Evolutionary conservation across 129 eudicot species (phyloP).

Genomic region (Solidago caesia): DNA sequence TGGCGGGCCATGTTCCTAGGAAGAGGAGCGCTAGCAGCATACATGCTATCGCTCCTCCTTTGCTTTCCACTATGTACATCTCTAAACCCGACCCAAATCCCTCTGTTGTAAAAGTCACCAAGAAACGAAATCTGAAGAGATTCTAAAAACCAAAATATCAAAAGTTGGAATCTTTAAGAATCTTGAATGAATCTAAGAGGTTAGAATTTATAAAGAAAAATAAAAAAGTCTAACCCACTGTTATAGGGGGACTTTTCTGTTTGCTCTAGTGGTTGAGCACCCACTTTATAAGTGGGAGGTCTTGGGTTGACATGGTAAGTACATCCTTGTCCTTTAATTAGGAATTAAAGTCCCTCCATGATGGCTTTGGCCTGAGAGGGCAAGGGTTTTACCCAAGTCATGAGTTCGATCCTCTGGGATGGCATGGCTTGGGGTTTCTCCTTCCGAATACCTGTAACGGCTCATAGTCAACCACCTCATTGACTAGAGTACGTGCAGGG

Average conservation of each 20-base stretch:
- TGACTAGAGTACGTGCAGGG: no score
- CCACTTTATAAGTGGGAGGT: no score
- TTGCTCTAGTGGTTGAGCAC: no score
- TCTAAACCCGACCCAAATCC: not conserved
- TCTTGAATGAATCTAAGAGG: not conserved
- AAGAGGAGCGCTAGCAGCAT: constrained; percentile 10
- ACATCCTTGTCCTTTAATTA: no score
- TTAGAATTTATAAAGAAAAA: not conserved
- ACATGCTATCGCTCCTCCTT: constrained; percentile 16
- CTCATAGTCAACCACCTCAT: no score
- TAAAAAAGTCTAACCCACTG: constrained; percentile 26
- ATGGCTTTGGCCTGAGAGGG: no score
- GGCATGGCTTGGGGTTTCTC: no score
- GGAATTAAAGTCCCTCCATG: no score
- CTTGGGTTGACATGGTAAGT: no score
- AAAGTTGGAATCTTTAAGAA: not conserved
- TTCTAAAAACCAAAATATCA: not conserved
- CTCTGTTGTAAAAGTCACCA: not conserved
- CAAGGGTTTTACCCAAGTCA: no score
- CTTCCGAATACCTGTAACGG: no score
- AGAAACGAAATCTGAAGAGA: not conserved
- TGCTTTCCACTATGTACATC: constrained; percentile 14
- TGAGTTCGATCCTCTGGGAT: no score
- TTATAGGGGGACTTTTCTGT: constrained; percentile 14
- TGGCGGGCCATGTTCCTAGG: constrained; percentile 21